phyloP scores from a whole-genome alignment of 176 grass and related monocot genomes.

The Oropetium thomaeum region DNA sequence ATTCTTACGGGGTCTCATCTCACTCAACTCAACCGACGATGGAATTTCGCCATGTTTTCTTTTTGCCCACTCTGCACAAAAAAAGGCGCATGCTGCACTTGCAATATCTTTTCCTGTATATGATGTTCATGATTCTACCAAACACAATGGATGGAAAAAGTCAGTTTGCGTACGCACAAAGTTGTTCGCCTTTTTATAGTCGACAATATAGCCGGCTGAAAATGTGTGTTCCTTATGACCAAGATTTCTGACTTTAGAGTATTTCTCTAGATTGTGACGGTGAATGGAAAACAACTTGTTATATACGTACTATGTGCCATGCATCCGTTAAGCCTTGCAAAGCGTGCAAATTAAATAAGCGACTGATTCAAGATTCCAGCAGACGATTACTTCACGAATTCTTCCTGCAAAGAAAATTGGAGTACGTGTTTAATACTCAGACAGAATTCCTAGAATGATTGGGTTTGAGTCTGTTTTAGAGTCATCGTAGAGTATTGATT shows the following conservation, averaged over 20 bases:
- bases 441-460: slow-evolving; percentile 21
- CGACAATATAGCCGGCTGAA: slow-evolving; percentile 14
- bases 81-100: not conserved
- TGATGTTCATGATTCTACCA: not conserved
- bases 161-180: not conserved
- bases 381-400: not conserved
- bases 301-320: not conserved
- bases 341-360: not conserved
- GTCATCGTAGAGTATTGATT: not conserved
- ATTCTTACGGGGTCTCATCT: not conserved
- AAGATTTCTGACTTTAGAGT: not conserved
- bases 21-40: not conserved
- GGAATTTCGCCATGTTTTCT: not conserved
- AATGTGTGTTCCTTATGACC: slow-evolving; percentile 17
- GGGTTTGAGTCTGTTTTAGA: not conserved
- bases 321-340: not conserved
- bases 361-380: not conserved
- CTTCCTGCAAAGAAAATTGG: not conserved
- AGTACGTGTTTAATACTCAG: not conserved
- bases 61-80: not conserved
- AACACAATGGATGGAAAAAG: not conserved
- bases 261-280: not conserved
- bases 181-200: not conserved
- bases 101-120: not conserved
- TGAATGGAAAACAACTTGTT: slow-evolving; percentile 3